These are phyloP conservation scores for Simplicillium aogashimaense DNA, from an alignment of 2,329 filamentous ascomycete species.

Conservation along the genomic window DNA sequence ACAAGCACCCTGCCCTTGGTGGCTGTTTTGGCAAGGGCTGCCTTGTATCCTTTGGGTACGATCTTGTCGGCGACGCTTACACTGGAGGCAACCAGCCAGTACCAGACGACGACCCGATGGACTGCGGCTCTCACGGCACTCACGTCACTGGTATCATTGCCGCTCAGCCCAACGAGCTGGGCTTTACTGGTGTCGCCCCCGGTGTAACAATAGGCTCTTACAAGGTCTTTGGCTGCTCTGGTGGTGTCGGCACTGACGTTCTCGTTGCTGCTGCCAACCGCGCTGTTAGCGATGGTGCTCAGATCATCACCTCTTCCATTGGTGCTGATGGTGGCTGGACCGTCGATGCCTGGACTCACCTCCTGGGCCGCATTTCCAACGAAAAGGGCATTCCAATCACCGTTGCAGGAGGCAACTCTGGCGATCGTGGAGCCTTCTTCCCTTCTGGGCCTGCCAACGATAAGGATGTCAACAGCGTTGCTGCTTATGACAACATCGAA, in stretches of 20 bases:
- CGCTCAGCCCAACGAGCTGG: slow-evolving; percentile 25
- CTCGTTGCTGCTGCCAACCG: slow-evolving; percentile 29
- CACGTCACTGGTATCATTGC: slow-evolving; percentile 36
- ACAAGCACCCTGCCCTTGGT: slow-evolving; percentile 39
- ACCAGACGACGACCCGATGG: slow-evolving; percentile 29
- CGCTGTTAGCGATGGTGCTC: slow-evolving; percentile 28
- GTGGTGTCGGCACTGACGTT: slow-evolving; percentile 25
- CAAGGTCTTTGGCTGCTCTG: slow-evolving; percentile 25
- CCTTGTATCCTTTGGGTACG: slow-evolving; percentile 34
- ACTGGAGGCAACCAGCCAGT: slow-evolving; percentile 15
- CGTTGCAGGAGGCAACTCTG: slow-evolving; percentile 31
- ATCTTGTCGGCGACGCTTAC: slow-evolving; percentile 31
- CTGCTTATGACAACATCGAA: background rate
- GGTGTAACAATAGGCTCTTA: slow-evolving; percentile 29
- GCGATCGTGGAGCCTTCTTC: background rate
- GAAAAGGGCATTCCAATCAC: slow-evolving; percentile 30
- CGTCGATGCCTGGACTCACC: slow-evolving; percentile 10
- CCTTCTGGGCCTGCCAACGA: background rate
- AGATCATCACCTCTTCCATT: slow-evolving; percentile 21
- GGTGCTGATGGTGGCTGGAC: slow-evolving; percentile 17
- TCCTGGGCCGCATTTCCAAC: slow-evolving; percentile 1
- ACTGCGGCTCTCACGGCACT: slow-evolving; percentile 32
- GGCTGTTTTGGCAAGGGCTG: slow-evolving; percentile 40
- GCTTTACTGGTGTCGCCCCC: slow-evolving; percentile 29
- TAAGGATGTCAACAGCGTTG: background rate